Base-by-base conservation (phyloP, 2,329 filamentous ascomycete genomes). In the Hypoxylon sp. region DNA sequence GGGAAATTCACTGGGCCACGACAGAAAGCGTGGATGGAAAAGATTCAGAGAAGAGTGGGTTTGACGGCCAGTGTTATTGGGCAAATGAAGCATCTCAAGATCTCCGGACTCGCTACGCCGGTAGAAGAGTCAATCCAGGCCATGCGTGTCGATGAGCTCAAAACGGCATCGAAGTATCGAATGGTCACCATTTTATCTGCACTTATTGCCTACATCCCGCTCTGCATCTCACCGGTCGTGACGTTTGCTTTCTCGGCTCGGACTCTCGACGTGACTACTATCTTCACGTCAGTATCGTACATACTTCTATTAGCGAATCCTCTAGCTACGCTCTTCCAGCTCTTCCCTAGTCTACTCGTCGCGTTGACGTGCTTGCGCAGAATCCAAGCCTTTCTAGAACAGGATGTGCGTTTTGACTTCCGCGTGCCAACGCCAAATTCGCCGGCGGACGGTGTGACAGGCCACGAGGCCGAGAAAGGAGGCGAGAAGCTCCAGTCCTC, bases 261-360 rank as follows among this genome's bases (percentile, higher is more conserved):
- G 36, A 76, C 71, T 30, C 65, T 80, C 1, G 75, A 79, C 57
- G 73, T 75, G 5, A 77, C 79, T 0, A 73, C 74, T 17, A 75
- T 82, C 17, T 84, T 83, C 53, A 81, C 82, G 0, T 78, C 79
- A 0, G 60, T 84, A 1, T 82, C 82, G 0, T 76, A 82, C 14
- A 78, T 83, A 21, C 72, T 79, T 1, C 72, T 84, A 0, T 65
- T 83, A 4, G 70, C 78, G 3, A 73, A 76, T 11, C 81, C 82
- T 1, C 73, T 84, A n/a, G 79, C 79, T 46, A 76, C 72, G 38
- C 72, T 83, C 55, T 79, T 84, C 28, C 77, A 80, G 59, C 70
- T 75, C 0, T 75, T 82, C 17, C 78, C 82, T 0, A 68, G 75
- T 19, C 58, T 83, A n/a, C 79, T 79, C 34, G 75, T 80, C 5